Evolutionary conservation across 768 basidiomycete genomes (phyloP), one percentile per base, ranked within the genome.

Genomic region (Rhodosporidiobolus sp.): DNA sequence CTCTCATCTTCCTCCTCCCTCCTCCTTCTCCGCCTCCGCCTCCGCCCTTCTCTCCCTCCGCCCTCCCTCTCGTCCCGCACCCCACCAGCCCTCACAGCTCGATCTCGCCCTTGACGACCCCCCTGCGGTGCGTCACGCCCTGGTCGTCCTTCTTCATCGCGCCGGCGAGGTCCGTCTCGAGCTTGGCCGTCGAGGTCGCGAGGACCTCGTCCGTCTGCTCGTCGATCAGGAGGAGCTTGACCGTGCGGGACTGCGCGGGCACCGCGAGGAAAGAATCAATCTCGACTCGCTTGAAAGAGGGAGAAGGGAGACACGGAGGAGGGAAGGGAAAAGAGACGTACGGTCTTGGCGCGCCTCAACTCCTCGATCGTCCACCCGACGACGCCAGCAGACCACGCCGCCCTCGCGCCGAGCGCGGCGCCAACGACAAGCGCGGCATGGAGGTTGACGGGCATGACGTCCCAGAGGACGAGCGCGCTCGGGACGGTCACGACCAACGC

Each of bases 381-480:
- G 34, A 58, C 19, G 1, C 28, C 35, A 0, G 56, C 35, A 26
- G 28, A 11, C 28, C 9, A n/a, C 4, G 49, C 69, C 1, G 55
- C 55, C n/a, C 69, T 50, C 0, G 45, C 12, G 14, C 56, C 69
- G n/a, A 70, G 38, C 7, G 30, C 63, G 0, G 38, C 19, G 19
- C 62, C 69, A 17, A 35, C 35, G 6, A 20, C 24, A 14, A 32
- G 26, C 12, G 69, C 69, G 0, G 49, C 62, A 34, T 30, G 22
- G 6, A 48, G 9, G 14, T 63, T 49, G 46, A 70, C 52, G 24
- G 69, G 69, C 35, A 70, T 38, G 55, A 70, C 69, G 46, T 63
- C 63, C 56, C 56, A 64, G n/a, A 58, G 43, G 50, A 70, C 49
- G 24, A 56, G 24, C 9, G 56, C 34, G 28, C 55, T 46, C 1